Evolutionary conservation across 2,329 filamentous ascomycete genomes (phyloP).

Genomic region (Zelopaecilomyces penicillatus): DNA sequence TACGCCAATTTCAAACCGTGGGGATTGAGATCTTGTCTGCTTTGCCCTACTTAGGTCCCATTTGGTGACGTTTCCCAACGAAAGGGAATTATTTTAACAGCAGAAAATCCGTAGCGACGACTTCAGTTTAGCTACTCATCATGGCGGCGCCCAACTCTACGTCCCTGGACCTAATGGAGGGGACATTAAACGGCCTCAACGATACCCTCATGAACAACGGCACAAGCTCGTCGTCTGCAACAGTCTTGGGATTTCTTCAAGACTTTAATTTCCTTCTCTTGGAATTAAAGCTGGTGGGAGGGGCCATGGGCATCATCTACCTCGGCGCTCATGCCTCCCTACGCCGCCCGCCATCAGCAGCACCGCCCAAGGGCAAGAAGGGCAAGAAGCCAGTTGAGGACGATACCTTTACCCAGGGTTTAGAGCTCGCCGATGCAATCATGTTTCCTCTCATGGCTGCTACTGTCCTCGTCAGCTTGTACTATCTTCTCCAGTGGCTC

Average conservation of each 20-base stretch:
- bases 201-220: slow-evolving; percentile 18
- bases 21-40: too few species aligned
- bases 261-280: slow-evolving; percentile 36
- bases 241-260: slow-evolving; percentile 22
- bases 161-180: slow-evolving; percentile 6
- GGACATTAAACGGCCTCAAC: slow-evolving; percentile 21
- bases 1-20: too few species aligned
- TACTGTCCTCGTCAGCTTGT: slow-evolving; percentile 62
- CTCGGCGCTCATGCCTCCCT: slow-evolving; percentile 79
- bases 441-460: slow-evolving; percentile 76
- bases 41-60: too few species aligned
- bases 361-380: slow-evolving; percentile 42
- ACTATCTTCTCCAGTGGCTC: slow-evolving; percentile 84
- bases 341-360: slow-evolving; percentile 72
- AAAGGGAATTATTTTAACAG: too few species aligned
- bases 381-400: slow-evolving; percentile 39
- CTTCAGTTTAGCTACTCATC: too few species aligned
- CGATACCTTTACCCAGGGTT: slow-evolving; percentile 41
- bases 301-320: slow-evolving; percentile 76
- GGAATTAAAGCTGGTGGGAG: slow-evolving; percentile 44
- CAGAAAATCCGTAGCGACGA: too few species aligned
- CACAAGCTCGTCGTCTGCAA: slow-evolving; percentile 8
- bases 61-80: too few species aligned
- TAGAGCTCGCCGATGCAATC: slow-evolving; percentile 67
- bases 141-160: slow-evolving; percentile 18